These are phyloP conservation scores for Croton laevigatus DNA, from an alignment of 441 rosid genomes.

Conservation along the genomic window DNA sequence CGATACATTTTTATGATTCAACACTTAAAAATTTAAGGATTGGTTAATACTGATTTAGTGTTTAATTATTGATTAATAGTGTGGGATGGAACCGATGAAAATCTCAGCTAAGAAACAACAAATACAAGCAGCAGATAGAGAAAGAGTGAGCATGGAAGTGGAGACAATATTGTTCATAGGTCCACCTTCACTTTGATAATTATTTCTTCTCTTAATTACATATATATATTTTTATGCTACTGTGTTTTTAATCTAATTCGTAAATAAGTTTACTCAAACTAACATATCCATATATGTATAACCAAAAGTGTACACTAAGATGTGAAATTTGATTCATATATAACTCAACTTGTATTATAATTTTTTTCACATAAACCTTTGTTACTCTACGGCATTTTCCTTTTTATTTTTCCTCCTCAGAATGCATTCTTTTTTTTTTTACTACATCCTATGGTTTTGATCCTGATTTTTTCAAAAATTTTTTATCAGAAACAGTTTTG, in stretches of 20 bases:
- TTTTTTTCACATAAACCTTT: too few species aligned
- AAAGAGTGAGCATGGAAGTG: slow-evolving; percentile 43
- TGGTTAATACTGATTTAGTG: too few species aligned
- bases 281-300: neutral
- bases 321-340: neutral
- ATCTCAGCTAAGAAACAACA: slow-evolving; percentile 5
- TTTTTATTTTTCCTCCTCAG: too few species aligned
- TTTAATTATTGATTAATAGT: slow-evolving; percentile 22
- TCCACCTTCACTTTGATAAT: slow-evolving; percentile 36
- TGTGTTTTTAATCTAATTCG: neutral
- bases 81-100: slow-evolving; percentile 25
- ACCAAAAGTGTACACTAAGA: neutral
- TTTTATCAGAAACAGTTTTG: too few species aligned
- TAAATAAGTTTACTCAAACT: neutral
- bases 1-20: too few species aligned
- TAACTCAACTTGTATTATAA: neutral
- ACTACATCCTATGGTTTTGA: too few species aligned
- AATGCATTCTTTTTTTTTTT: too few species aligned
- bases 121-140: slow-evolving; percentile 16
- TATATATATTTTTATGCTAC: neutral
- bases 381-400: too few species aligned
- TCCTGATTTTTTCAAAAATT: too few species aligned
- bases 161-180: slow-evolving; percentile 70
- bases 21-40: too few species aligned
- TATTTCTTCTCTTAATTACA: neutral